Evolutionary conservation across 495 filamentous ascomycete genomes (phyloP).

Genomic region (Corynascus novoguineensis): DNA sequence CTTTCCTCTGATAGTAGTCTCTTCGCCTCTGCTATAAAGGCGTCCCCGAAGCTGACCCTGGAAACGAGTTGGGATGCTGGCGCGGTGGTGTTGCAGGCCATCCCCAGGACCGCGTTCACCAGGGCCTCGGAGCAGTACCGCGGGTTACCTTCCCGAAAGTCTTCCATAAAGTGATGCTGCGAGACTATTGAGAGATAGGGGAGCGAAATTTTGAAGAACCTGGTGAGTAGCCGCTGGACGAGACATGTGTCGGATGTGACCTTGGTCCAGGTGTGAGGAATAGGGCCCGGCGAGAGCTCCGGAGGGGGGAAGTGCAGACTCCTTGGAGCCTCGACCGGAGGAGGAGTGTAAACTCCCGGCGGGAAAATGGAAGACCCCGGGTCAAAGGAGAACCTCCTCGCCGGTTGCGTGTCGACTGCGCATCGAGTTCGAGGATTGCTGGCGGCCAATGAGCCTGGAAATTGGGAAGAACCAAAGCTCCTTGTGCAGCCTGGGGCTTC

Average conservation of each 20-base stretch:
- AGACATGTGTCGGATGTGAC: slow-evolving; percentile 22
- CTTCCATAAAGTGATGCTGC: slow-evolving; percentile 18
- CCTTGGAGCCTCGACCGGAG: background rate
- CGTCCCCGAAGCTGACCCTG: slow-evolving; percentile 25
- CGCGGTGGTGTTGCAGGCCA: slow-evolving; percentile 18
- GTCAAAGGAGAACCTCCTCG: background rate
- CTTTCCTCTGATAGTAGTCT: slow-evolving; percentile 16
- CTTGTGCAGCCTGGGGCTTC: background rate
- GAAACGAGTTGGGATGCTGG: slow-evolving; percentile 20
- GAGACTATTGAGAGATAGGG: slow-evolving; percentile 18
- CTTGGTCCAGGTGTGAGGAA: slow-evolving; percentile 21
- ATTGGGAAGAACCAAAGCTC: background rate
- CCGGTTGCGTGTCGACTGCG: slow-evolving; percentile 1
- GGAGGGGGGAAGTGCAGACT: background rate
- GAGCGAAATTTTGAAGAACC: slow-evolving; percentile 20
- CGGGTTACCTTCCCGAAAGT: slow-evolving; percentile 20
- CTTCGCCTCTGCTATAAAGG: slow-evolving; percentile 27
- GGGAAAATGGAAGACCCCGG: background rate
- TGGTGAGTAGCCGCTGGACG: slow-evolving; percentile 19
- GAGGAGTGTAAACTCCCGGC: background rate
- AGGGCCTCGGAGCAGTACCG: slow-evolving; percentile 26
- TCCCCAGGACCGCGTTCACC: slow-evolving; percentile 25
- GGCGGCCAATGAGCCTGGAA: background rate
- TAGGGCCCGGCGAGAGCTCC: background rate
- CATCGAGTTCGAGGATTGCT: slow-evolving; percentile 4